phyloP scores from a whole-genome alignment of 1,139 yeast species.

The Kodamaea sp. region DNA sequence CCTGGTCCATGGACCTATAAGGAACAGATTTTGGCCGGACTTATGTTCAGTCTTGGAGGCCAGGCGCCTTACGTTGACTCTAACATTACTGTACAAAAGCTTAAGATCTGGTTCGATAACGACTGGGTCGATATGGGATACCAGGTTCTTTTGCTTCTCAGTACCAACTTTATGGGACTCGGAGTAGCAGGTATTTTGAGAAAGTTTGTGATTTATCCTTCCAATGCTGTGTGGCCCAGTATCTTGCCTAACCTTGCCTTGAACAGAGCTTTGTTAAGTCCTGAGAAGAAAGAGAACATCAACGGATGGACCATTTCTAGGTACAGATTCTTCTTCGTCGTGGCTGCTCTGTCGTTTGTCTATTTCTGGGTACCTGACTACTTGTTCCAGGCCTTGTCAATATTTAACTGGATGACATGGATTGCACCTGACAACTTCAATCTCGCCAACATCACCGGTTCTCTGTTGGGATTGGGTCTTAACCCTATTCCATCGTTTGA shows the following conservation, averaged over 20 bases:
- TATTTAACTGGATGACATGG: constrained; percentile 22
- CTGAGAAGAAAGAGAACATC: constrained; percentile 15
- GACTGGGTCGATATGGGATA: constrained; percentile 19
- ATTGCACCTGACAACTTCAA: constrained; percentile 18
- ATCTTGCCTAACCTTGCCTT: constrained; percentile 18
- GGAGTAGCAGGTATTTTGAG: constrained; percentile 23
- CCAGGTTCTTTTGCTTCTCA: constrained; percentile 14
- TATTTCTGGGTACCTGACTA: constrained; percentile 21
- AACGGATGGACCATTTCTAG: constrained; percentile 21
- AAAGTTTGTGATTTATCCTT: constrained; percentile 17
- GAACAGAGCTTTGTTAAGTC: constrained; percentile 18
- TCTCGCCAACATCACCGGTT: constrained; percentile 17
- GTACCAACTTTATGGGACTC: constrained; percentile 21
- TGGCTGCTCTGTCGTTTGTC: constrained; percentile 13
- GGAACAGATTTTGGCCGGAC: constrained; percentile 23
- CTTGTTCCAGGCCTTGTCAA: constrained; percentile 14
- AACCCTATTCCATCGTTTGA: constrained; percentile 20
- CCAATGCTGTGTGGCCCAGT: constrained; percentile 17
- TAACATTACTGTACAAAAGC: constrained; percentile 18
- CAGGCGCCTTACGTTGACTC: constrained; percentile 12
- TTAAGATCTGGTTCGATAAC: constrained; percentile 14
- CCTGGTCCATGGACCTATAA: constrained; percentile 25
- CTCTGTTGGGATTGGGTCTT: constrained; percentile 15
- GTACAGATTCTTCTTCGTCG: constrained; percentile 14
- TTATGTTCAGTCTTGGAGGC: constrained; percentile 18